A percentile compares a stretch with the other conserved stretches of the same genome.
Evolutionary conservation across 1,284 basidiomycete species (phyloP).

Genomic region (Sporisorium iseilematis-ciliati): DNA sequence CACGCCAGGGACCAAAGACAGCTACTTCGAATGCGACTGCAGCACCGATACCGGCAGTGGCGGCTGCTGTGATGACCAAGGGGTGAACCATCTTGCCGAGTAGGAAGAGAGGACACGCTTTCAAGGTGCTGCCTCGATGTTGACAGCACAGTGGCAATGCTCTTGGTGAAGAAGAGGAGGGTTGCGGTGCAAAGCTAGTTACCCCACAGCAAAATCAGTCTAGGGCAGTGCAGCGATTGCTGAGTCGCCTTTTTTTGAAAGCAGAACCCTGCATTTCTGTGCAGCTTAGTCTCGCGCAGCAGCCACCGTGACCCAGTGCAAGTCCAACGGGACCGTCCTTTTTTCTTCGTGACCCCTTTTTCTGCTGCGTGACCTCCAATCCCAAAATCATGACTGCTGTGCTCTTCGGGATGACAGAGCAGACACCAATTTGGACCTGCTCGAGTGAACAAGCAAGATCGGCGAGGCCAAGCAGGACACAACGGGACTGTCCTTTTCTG

Average conservation of each 20-base stretch:
- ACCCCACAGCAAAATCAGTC: neutral
- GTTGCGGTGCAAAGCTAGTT: neutral
- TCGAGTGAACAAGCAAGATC: no score
- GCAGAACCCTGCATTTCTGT: constrained; percentile 39
- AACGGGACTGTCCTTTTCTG: no score
- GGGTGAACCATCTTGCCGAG: constrained; percentile 50
- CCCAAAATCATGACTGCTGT: no score
- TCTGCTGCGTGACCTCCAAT: no score
- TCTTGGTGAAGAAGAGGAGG: neutral
- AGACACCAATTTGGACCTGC: no score
- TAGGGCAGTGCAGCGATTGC: constrained; percentile 14
- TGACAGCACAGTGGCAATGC: neutral
- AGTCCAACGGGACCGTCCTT: no score
- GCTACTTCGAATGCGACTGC: constrained; percentile 57
- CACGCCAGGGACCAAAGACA: constrained; percentile 58
- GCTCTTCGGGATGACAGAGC: no score
- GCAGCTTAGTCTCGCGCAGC: constrained; percentile 22
- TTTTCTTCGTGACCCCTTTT: no score
- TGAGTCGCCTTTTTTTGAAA: constrained; percentile 16
- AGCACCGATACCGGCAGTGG: constrained; percentile 49
- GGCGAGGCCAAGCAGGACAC: no score
- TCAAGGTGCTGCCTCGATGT: neutral
- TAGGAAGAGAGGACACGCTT: no score
- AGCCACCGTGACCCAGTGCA: constrained; percentile 13
- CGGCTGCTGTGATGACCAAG: constrained; percentile 53